Evolutionary conservation across 345 rosid species (phyloP), one percentile per base, ranked within the genome.

Genomic region (Sapria himalayana): DNA sequence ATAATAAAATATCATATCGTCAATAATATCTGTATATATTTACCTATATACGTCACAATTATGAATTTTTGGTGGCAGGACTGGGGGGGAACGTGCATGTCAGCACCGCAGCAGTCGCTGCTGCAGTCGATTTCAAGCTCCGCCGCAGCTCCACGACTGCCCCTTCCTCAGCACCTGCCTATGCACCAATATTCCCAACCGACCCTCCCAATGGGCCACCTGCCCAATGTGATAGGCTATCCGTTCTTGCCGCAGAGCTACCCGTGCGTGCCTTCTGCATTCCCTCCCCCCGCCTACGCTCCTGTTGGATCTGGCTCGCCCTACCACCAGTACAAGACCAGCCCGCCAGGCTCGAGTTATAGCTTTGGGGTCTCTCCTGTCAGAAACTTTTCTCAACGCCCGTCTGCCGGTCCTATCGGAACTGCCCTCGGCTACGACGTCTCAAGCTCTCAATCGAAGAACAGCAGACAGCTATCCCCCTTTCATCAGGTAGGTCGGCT

Each of bases 121-220:
- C n/a, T 52, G 23, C 86, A 78, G 66, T 59, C 63, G 12, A 58
- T 58, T 48, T 66, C 86, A 4, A 67, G 71, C 52, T 74, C 63
- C 20, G 67, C 46, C 16, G 73, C 69, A 25, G 78, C 98, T 35
- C 67, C 78, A 0, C 94, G 93, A 46, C 82, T 91, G 15, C 53
- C 75, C 46, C 71, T 71, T 54, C 91, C 84, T 0, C 98, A 84
- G 47, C 98, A 79, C 59, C 74, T 89, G 53, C 67, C 91, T 22
- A 62, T 82, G 76, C 98, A 78, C 55, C 78, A 91, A 13, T 89
- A 82, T 64, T 64, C 93, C 7, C 98, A 89, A 42, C 94, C 80
- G 49, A 58, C 78, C 12, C 69, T 82, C 59, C 85, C 93, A 13
- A 39, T 86, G 69, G 78, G 85, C 21, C 92, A 66, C 46, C 82